Percentiles rank a stretch among this genome's conserved stretches.
Conservation (phyloP, 129 eudicot genomes). For the Lactuca saligna region DNA sequence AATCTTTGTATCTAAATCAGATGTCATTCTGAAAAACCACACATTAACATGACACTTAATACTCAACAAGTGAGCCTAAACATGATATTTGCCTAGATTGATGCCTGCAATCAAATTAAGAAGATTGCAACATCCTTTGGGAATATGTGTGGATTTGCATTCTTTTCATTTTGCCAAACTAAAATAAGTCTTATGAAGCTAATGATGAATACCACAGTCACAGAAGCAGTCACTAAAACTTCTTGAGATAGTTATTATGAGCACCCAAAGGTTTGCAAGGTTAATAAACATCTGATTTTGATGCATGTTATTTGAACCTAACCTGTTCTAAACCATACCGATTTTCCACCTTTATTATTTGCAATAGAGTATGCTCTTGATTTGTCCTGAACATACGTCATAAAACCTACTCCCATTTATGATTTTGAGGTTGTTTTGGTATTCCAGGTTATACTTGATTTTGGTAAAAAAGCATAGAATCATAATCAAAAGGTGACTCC, state of each 20-base stretch:
- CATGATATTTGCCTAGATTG: slow-evolving; percentile 7
- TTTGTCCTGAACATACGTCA: background rate
- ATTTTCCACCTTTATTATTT: background rate
- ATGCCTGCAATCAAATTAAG: slow-evolving; percentile 4
- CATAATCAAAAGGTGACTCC: slow-evolving; percentile 12
- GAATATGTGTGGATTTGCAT: background rate
- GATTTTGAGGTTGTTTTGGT: slow-evolving; percentile 14
- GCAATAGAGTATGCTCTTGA: slow-evolving; percentile 9
- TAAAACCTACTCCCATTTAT: slow-evolving; percentile 1
- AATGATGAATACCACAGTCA: background rate
- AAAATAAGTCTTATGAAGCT: slow-evolving; percentile 12
- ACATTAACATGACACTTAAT: slow-evolving; percentile 2
- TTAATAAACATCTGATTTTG: background rate
- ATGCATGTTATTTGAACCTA: slow-evolving; percentile 12
- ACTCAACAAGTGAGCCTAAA: slow-evolving; percentile 18
- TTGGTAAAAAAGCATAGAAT: slow-evolving; percentile 15
- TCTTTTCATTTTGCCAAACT: slow-evolving; percentile 1
- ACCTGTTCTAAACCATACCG: background rate
- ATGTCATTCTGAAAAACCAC: slow-evolving; percentile 12
- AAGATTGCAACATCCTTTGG: slow-evolving; percentile 15
- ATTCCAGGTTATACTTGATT: slow-evolving; percentile 36
- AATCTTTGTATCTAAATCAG: slow-evolving; percentile 11
- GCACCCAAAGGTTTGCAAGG: slow-evolving; percentile 4
- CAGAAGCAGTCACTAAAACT: background rate
- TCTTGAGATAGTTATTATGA: slow-evolving; percentile 8